These are phyloP conservation scores for Oenanthe sinensis DNA, from an alignment of 129 eudicot species.

Conservation along the genomic window DNA sequence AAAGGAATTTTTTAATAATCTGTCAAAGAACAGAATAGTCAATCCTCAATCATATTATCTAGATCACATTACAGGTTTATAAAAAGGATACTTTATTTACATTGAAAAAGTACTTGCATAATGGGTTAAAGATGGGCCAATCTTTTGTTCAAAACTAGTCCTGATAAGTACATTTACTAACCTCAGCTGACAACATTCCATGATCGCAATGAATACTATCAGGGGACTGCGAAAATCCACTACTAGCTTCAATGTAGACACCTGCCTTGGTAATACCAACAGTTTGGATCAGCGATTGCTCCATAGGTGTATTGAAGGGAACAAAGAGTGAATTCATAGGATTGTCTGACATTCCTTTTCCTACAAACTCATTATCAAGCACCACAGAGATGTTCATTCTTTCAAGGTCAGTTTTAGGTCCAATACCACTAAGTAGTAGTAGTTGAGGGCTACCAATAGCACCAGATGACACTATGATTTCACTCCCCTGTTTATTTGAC, in stretches of 20 bases:
- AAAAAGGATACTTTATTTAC: not conserved
- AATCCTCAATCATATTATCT: too few relatives aligned
- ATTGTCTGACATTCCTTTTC: conserved; percentile 75
- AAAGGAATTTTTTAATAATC: too few relatives aligned
- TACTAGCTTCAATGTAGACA: conserved; percentile 73
- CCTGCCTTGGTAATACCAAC: conserved; percentile 78
- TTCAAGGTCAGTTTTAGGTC: conserved; percentile 64
- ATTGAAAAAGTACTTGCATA: too few relatives aligned
- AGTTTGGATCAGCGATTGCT: conserved; percentile 56
- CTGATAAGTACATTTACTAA: conserved; percentile 19
- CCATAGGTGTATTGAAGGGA: conserved; percentile 41
- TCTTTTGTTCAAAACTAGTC: too few relatives aligned
- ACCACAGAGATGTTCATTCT: conserved; percentile 60
- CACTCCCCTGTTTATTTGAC: conserved; percentile 47
- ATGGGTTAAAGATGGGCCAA: too few relatives aligned
- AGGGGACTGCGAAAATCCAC: conserved; percentile 60
- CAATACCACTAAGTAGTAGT: conserved; percentile 75
- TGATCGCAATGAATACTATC: conserved; percentile 58
- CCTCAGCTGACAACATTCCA: conserved; percentile 69
- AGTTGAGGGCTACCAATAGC: conserved; percentile 93
- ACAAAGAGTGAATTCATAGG: conserved; percentile 67
- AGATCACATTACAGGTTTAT: not conserved
- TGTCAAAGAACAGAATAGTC: too few relatives aligned
- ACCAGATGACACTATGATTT: conserved; percentile 61
- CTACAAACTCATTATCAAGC: conserved; percentile 57